A percentile compares a stretch with the other conserved stretches of the same genome.
These are phyloP conservation scores for Aspergillus pseudotamarii DNA, from an alignment of 2,329 filamentous ascomycete species.

Conservation along the genomic window DNA sequence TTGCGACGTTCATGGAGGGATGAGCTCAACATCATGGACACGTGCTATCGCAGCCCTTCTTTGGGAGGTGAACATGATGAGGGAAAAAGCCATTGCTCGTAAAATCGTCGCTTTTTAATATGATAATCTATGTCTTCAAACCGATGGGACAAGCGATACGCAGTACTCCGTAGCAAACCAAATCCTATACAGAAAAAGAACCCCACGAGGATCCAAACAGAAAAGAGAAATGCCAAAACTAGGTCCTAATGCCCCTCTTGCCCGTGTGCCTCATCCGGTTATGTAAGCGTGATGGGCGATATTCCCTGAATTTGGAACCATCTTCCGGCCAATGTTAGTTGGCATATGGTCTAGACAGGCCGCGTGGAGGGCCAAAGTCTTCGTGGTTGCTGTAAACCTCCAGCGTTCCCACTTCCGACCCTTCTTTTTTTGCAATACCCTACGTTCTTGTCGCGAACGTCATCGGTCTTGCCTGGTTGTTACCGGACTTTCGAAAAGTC, in stretches of 20 bases:
- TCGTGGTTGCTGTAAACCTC: constrained; percentile 7
- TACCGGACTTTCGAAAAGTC: constrained; percentile 18
- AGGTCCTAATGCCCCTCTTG: background rate
- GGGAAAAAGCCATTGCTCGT: background rate
- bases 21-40: background rate
- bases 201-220: background rate
- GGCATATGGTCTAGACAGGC: constrained; percentile 12
- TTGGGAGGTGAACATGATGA: background rate
- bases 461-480: constrained; percentile 34
- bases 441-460: constrained; percentile 31
- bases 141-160: background rate
- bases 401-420: constrained; percentile 6
- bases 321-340: constrained; percentile 23
- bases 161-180: background rate
- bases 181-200: background rate
- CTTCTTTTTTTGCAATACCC: constrained; percentile 21
- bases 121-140: background rate
- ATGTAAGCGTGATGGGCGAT: constrained; percentile 15
- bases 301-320: constrained; percentile 20
- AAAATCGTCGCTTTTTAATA: background rate
- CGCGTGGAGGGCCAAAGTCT: constrained; percentile 14
- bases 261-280: constrained; percentile 5
- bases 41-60: background rate
- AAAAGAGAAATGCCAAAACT: background rate
- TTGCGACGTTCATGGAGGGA: background rate